Conservation (phyloP, 805 yeast genomes). For the Pichia cabralensis region DNA sequence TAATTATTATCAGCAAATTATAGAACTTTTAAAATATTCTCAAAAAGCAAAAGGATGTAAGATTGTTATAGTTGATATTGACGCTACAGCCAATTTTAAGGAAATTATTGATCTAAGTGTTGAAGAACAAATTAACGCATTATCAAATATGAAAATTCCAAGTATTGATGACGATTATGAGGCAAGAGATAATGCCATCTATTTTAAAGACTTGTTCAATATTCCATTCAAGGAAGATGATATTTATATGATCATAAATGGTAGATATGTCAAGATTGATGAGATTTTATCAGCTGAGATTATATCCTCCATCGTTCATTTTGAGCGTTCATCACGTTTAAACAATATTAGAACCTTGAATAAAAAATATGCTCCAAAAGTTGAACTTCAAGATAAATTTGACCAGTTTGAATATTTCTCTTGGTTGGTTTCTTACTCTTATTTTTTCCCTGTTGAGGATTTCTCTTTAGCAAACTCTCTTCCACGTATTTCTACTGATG, state of each 20-base stretch:
- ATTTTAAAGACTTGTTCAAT: conserved; percentile 1
- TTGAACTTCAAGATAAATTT: conserved; percentile 1
- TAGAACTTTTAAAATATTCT: conserved; percentile 23
- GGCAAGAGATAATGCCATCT: conserved; percentile 1
- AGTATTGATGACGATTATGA: conserved; percentile 1
- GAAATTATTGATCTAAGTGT: conserved; percentile 1
- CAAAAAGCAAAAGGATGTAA: conserved; percentile 7
- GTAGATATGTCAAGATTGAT: conserved; percentile 33
- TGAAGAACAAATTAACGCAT: conserved; percentile 4
- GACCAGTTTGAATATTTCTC: conserved; percentile 16
- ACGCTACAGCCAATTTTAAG: conserved; percentile 4
- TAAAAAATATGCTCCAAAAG: not conserved
- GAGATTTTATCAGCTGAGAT: not conserved
- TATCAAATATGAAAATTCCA: not conserved
- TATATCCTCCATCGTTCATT: conserved; percentile 5
- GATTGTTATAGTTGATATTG: conserved; percentile 15
- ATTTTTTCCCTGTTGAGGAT: conserved; percentile 24
- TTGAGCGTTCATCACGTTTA: conserved; percentile 10
- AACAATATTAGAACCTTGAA: not conserved
- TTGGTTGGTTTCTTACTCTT: conserved; percentile 15
- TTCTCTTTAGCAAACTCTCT: conserved; percentile 9
- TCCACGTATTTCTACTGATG: conserved; percentile 15
- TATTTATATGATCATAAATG: conserved; percentile 29
- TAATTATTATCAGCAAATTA: conserved; percentile 34
- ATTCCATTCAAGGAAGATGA: not conserved